Conservation (phyloP, 2,329 filamentous ascomycete genomes). For the Aspergillus thermomutatus region DNA sequence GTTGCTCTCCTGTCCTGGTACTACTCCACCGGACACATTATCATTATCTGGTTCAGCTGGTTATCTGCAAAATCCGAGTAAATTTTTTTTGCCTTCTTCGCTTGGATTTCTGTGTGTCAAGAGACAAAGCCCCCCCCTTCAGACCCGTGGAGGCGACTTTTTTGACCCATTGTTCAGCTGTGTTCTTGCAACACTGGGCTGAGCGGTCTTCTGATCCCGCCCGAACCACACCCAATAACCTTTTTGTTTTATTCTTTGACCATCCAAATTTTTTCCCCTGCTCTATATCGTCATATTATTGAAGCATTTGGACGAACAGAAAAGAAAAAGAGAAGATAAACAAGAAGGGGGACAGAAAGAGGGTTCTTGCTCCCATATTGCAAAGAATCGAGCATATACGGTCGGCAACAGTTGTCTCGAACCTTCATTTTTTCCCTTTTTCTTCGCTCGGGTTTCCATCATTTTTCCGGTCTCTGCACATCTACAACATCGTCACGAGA, state of each 20-base stretch:
- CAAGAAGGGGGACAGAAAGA: not conserved
- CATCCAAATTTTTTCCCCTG: not conserved
- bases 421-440: not conserved
- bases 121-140: too few species aligned
- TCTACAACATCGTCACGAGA: not conserved
- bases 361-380: not conserved
- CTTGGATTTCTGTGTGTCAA: slow-evolving; percentile 17
- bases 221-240: slow-evolving; percentile 1
- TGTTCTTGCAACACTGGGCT: slow-evolving; percentile 15
- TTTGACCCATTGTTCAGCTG: slow-evolving; percentile 26
- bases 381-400: not conserved
- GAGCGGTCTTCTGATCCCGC: slow-evolving; percentile 18
- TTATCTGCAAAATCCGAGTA: slow-evolving; percentile 3
- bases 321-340: slow-evolving; percentile 1
- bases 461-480: not conserved
- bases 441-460: not conserved
- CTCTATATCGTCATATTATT: slow-evolving; percentile 1
- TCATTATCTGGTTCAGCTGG: slow-evolving; percentile 18
- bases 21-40: slow-evolving; percentile 16
- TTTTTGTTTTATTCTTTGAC: not conserved
- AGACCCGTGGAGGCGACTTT: slow-evolving; percentile 14
- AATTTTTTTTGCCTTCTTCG: slow-evolving; percentile 4
- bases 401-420: not conserved
- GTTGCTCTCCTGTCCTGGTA: slow-evolving; percentile 16
- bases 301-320: slow-evolving; percentile 1